These are phyloP conservation scores for Tetramitus jugosus DNA, from an alignment of 208 protist species.

Conservation along the genomic window DNA sequence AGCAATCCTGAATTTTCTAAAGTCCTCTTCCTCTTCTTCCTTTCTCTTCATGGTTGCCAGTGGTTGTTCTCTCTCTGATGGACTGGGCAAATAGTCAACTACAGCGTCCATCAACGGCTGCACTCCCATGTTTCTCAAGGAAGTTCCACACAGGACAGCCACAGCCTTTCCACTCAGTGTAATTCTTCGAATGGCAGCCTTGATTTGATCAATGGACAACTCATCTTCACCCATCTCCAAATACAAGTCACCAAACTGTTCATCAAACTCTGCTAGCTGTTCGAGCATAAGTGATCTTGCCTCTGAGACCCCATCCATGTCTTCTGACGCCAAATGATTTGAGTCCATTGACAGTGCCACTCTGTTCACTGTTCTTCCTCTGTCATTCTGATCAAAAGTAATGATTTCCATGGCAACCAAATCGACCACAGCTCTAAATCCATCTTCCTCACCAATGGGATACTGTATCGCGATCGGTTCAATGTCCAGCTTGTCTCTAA, in stretches of 20 bases:
- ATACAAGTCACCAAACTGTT: conserved; percentile 34
- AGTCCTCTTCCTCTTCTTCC: neutral
- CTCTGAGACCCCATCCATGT: neutral
- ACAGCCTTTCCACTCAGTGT: conserved; percentile 45
- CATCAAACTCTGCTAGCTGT: conserved; percentile 41
- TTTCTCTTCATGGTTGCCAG: neutral
- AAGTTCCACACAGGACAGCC: conserved; percentile 76
- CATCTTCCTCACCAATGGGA: conserved; percentile 59
- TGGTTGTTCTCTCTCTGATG: conserved; percentile 50
- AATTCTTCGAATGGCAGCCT: conserved; percentile 48
- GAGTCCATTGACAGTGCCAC: neutral
- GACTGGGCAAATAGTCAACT: conserved; percentile 76
- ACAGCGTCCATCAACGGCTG: conserved; percentile 79
- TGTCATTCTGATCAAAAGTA: conserved; percentile 57
- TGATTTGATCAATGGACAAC: conserved; percentile 37
- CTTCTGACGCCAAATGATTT: neutral
- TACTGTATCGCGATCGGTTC: conserved; percentile 64
- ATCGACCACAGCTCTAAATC: conserved; percentile 73
- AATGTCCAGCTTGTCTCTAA: conserved; percentile 65
- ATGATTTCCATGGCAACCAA: conserved; percentile 56
- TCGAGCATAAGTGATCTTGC: conserved; percentile 32
- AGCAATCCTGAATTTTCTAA: neutral
- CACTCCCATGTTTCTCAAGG: conserved; percentile 73
- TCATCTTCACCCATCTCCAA: conserved; percentile 58
- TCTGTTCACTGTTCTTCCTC: neutral